phyloP scores from a whole-genome alignment of 106 monocot genomes.

The Gastrodia elata region DNA sequence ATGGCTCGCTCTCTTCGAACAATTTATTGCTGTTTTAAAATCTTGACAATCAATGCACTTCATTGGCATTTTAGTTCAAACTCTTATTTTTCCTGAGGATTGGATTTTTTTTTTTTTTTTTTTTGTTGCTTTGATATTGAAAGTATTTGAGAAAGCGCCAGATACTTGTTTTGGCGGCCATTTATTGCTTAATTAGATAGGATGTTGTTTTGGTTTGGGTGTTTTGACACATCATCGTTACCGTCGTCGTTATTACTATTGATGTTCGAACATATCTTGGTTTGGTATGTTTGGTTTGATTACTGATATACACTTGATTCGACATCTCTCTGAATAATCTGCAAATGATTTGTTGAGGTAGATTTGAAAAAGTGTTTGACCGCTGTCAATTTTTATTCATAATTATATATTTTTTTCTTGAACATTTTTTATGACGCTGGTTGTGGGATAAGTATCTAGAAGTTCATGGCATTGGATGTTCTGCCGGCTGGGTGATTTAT shows the following conservation, averaged over 20 bases:
- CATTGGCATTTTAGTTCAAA: too few species aligned
- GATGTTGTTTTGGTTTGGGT: not conserved
- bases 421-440: not conserved
- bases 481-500: not conserved
- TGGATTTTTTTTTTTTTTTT: too few species aligned
- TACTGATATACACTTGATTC: not conserved
- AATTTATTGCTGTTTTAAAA: too few species aligned
- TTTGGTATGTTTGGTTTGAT: conserved; percentile 1
- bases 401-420: not conserved
- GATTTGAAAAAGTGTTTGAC: not conserved
- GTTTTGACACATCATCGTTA: too few species aligned
- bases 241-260: too few species aligned
- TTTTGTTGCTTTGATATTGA: too few species aligned
- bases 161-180: too few species aligned
- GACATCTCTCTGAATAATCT: not conserved
- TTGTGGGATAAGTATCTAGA: not conserved
- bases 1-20: too few species aligned
- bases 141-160: too few species aligned
- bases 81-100: too few species aligned
- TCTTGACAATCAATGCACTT: too few species aligned
- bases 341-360: not conserved
- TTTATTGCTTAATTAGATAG: not conserved
- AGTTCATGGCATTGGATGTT: not conserved
- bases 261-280: not conserved
- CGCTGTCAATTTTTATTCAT: not conserved